phyloP scores from a whole-genome alignment of 2,329 filamentous ascomycete genomes.

The Cladophialophora chaetospira region DNA sequence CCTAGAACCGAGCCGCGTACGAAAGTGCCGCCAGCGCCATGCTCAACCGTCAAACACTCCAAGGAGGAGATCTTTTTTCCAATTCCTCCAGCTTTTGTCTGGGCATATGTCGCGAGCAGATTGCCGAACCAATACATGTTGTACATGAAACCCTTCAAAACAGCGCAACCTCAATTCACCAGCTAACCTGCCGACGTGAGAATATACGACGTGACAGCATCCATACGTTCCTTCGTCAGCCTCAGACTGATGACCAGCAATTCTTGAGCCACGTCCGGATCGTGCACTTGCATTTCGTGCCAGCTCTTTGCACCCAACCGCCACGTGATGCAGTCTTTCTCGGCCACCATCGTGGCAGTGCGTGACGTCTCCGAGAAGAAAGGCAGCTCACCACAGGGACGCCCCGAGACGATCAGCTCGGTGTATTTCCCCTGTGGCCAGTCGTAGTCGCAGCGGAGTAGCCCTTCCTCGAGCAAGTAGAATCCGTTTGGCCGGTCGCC shows the following conservation, averaged over 20 bases:
- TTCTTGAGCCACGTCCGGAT: constrained; percentile 79
- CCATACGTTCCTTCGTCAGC: constrained; percentile 91
- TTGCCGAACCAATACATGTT: not conserved
- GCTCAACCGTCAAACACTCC: not conserved
- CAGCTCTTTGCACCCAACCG: constrained; percentile 72
- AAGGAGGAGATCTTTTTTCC: not conserved
- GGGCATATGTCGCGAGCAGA: not conserved
- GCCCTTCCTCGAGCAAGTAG: constrained; percentile 86
- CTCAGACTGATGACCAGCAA: constrained; percentile 85
- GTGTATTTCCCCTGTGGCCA: constrained; percentile 85
- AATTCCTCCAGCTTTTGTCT: not conserved
- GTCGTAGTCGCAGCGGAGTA: constrained; percentile 86
- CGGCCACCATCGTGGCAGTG: constrained; percentile 82
- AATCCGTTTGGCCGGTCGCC: constrained; percentile 80
- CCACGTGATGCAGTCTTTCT: constrained; percentile 82
- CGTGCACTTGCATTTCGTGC: constrained; percentile 68
- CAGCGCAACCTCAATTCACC: not conserved
- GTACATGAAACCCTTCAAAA: not conserved
- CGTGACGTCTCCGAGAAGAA: constrained; percentile 91
- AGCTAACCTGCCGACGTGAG: constrained; percentile 26
- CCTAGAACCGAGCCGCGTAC: not conserved
- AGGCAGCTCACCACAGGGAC: constrained; percentile 91
- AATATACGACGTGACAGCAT: constrained; percentile 62
- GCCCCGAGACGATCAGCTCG: constrained; percentile 90
- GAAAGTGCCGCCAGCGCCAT: not conserved